Conservation (phyloP, 2,329 filamentous ascomycete genomes). For the Pyricularia sp. region DNA sequence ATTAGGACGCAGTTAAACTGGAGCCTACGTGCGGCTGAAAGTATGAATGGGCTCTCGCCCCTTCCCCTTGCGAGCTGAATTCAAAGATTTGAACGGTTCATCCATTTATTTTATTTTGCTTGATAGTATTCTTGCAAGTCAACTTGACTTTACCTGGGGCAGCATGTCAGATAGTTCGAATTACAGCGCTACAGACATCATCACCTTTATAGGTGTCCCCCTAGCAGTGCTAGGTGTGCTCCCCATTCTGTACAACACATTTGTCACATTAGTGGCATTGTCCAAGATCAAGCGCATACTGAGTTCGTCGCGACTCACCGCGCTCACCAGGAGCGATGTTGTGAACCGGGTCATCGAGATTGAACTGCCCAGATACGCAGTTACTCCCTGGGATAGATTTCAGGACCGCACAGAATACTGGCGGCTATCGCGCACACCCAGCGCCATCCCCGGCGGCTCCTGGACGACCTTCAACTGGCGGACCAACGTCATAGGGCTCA, state of each 20-base stretch:
- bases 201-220: constrained; percentile 24
- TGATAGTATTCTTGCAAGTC: background rate
- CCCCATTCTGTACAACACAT: constrained; percentile 57
- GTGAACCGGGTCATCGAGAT: constrained; percentile 59
- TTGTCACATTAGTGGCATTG: constrained; percentile 48
- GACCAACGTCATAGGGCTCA: constrained; percentile 50
- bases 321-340: constrained; percentile 52
- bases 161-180: background rate
- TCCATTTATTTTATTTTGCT: background rate
- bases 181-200: constrained; percentile 18
- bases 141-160: background rate
- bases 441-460: constrained; percentile 46
- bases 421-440: constrained; percentile 39
- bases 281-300: constrained; percentile 52
- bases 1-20: background rate
- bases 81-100: background rate
- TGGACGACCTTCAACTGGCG: constrained; percentile 62
- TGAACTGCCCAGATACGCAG: constrained; percentile 54
- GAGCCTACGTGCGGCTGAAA: constrained; percentile 1
- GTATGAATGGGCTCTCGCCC: background rate
- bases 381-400: constrained; percentile 49
- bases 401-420: constrained; percentile 47
- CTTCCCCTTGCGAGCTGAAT: background rate
- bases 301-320: constrained; percentile 43
- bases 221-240: constrained; percentile 34